phyloP scores from a whole-genome alignment of 306 rosid species.

The Acacia crassicarpa region DNA sequence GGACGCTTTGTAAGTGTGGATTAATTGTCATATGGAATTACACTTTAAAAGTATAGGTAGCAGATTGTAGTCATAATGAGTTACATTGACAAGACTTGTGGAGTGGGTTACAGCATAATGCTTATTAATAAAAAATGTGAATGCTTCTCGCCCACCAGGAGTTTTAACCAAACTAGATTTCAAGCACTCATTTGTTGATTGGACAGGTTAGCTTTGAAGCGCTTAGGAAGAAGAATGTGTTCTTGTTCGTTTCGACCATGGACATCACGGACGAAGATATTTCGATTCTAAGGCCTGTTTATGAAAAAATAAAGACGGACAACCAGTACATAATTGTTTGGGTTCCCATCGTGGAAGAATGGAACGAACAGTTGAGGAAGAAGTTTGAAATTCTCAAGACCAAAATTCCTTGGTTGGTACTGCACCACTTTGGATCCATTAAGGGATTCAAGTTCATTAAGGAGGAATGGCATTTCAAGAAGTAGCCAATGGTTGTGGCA shows the following conservation, averaged over 20 bases:
- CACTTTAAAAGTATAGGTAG: too few species aligned
- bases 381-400: constrained; percentile 39
- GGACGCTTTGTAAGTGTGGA: background rate
- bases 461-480: constrained; percentile 50
- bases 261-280: constrained; percentile 42
- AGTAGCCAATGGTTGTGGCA: constrained; percentile 41
- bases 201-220: constrained; percentile 38
- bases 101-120: background rate
- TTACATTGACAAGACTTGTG: background rate
- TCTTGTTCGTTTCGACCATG: constrained; percentile 45
- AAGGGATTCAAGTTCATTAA: constrained; percentile 47
- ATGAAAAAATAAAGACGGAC: constrained; percentile 30
- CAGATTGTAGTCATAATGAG: background rate
- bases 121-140: too few species aligned
- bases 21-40: background rate
- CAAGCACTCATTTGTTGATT: background rate
- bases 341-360: constrained; percentile 59
- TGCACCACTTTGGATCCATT: constrained; percentile 28
- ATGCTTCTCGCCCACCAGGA: too few species aligned
- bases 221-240: constrained; percentile 40
- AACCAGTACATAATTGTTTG: constrained; percentile 47
- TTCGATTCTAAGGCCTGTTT: constrained; percentile 24
- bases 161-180: background rate
- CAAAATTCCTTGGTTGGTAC: constrained; percentile 52
- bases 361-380: constrained; percentile 37